These are phyloP conservation scores for Calonectria henricotiae DNA, from an alignment of 2,329 filamentous ascomycete species.

Conservation along the genomic window DNA sequence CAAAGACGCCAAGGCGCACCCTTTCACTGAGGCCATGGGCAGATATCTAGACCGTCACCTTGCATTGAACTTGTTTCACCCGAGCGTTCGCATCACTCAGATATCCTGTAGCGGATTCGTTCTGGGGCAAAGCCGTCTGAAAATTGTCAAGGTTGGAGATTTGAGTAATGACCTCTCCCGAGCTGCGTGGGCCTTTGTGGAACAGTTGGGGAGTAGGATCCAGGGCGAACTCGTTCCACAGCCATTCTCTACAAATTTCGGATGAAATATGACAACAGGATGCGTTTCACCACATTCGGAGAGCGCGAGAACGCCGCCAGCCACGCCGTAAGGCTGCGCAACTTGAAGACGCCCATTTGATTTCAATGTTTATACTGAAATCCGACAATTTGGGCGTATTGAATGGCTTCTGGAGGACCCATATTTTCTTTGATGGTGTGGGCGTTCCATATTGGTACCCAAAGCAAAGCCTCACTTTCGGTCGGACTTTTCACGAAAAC, in stretches of 20 bases:
- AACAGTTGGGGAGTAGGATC: conserved; percentile 57
- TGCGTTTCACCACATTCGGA: neutral
- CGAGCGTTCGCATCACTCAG: conserved; percentile 68
- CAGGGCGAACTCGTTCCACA: conserved; percentile 50
- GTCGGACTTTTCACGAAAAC: neutral
- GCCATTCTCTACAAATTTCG: conserved; percentile 46
- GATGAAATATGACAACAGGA: conserved; percentile 31
- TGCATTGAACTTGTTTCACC: conserved; percentile 71
- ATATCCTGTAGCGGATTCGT: conserved; percentile 73
- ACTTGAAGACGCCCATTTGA: neutral
- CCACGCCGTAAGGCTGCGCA: neutral
- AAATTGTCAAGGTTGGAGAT: conserved; percentile 60
- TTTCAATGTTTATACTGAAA: neutral
- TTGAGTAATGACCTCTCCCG: conserved; percentile 54
- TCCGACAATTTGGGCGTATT: neutral
- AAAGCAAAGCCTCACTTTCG: conserved; percentile 17
- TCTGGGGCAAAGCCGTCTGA: conserved; percentile 69
- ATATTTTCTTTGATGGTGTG: neutral
- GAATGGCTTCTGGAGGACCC: neutral
- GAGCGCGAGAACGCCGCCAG: conserved; percentile 4
- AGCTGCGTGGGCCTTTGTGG: conserved; percentile 60
- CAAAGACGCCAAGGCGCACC: conserved; percentile 46
- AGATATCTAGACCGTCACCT: conserved; percentile 69
- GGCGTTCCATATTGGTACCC: conserved; percentile 8
- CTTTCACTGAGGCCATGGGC: conserved; percentile 69